Evolutionary conservation across 2,329 filamentous ascomycete genomes (phyloP).

Genomic region (Cladophialophora chaetospira): DNA sequence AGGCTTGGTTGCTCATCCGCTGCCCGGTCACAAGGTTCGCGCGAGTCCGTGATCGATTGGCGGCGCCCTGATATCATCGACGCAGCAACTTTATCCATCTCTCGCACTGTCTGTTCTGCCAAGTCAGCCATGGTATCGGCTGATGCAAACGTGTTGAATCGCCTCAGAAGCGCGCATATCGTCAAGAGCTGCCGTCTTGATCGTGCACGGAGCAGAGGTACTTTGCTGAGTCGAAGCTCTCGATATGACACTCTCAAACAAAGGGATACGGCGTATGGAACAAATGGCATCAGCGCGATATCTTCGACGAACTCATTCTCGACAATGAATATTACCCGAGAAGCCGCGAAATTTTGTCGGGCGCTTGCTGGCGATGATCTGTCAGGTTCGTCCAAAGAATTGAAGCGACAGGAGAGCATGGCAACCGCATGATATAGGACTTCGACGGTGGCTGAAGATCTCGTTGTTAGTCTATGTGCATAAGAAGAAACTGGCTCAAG

Average conservation of each 20-base stretch:
- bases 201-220: neutral
- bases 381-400: neutral
- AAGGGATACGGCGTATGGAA: neutral
- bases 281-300: neutral
- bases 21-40: neutral
- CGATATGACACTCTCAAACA: neutral
- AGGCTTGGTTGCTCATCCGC: neutral
- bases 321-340: neutral
- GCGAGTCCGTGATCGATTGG: neutral
- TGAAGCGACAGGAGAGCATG: constrained; percentile 60
- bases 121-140: neutral
- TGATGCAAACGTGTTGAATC: neutral
- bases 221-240: neutral
- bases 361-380: neutral
- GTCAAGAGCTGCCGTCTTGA: neutral
- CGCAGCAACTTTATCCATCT: neutral
- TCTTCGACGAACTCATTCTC: neutral
- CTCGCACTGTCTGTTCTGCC: neutral
- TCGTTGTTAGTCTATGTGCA: neutral
- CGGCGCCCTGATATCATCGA: neutral
- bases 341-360: neutral
- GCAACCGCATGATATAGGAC: constrained; percentile 66
- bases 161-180: neutral
- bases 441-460: constrained; percentile 57
- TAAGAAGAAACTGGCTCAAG: constrained; percentile 41